Evolutionary conservation across 768 basidiomycete species (phyloP).

Genomic region (Mycena galericulata): DNA sequence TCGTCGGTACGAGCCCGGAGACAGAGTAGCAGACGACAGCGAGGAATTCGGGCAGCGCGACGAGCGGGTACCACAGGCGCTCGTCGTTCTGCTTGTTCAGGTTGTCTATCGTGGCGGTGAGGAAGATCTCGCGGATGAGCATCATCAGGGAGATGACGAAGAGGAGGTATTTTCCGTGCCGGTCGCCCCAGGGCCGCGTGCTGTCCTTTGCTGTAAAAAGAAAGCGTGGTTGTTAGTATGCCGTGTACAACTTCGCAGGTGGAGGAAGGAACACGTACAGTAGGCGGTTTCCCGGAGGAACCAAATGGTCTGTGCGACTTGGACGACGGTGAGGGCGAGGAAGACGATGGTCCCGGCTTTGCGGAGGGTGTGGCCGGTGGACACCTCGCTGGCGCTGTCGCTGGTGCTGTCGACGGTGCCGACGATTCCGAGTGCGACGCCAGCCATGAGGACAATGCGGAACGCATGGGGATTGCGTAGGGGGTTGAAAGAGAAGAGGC

Average conservation of each 20-base stretch:
- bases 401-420: conserved; percentile 39
- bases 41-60: conserved; percentile 53
- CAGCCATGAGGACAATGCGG: conserved; percentile 42
- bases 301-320: conserved; percentile 45
- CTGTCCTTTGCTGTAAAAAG: conserved; percentile 15
- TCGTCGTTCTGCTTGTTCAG: conserved; percentile 45
- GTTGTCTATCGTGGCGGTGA: conserved; percentile 47
- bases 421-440: conserved; percentile 50
- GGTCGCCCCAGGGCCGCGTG: conserved; percentile 38
- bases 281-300: neutral
- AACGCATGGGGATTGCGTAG: conserved; percentile 48
- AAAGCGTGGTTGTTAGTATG: neutral
- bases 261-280: conserved; percentile 11
- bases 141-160: conserved; percentile 49
- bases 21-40: conserved; percentile 40
- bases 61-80: conserved; percentile 54
- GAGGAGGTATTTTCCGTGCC: conserved; percentile 47
- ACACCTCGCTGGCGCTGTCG: conserved; percentile 24
- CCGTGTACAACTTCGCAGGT: neutral
- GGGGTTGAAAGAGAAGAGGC: conserved; percentile 36
- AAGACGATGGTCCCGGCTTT: conserved; percentile 51
- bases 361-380: conserved; percentile 42
- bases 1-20: neutral
- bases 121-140: conserved; percentile 52
- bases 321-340: conserved; percentile 48